Percentiles rank a stretch among this genome's conserved stretches.
These are phyloP conservation scores for Metarhizium guizhouense DNA, from an alignment of 2,329 filamentous ascomycete genomes.

Conservation along the genomic window DNA sequence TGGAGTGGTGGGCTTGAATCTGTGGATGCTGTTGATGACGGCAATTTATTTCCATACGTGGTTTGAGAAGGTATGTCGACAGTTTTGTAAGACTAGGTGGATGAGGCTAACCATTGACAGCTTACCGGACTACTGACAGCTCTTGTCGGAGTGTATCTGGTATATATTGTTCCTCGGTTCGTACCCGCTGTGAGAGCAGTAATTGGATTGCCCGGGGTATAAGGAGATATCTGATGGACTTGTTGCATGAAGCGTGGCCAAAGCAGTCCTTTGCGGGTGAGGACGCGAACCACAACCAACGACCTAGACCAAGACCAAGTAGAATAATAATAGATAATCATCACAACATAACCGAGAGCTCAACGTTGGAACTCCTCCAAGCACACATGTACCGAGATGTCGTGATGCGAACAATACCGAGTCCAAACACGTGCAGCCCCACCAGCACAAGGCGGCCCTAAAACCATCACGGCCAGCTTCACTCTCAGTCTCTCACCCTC, in stretches of 20 bases:
- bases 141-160: slow-evolving; percentile 33
- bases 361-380: no score
- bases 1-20: slow-evolving; percentile 59
- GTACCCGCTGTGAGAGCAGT: slow-evolving; percentile 35
- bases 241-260: neutral
- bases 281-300: no score
- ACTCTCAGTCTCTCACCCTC: no score
- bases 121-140: slow-evolving; percentile 46
- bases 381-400: no score
- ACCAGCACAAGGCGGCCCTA: no score
- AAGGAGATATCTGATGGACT: slow-evolving; percentile 1
- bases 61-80: slow-evolving; percentile 76
- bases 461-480: neutral
- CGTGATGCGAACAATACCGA: no score
- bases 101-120: slow-evolving; percentile 24
- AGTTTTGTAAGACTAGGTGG: no score
- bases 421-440: no score
- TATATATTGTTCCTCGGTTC: slow-evolving; percentile 44
- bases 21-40: slow-evolving; percentile 98
- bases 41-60: slow-evolving; percentile 98
- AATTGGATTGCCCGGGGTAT: slow-evolving; percentile 44
- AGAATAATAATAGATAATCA: no score
- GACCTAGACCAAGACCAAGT: no score
- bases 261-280: no score
- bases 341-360: no score